phyloP scores from a whole-genome alignment of 306 rosid genomes.

The Vachellia collinsii region DNA sequence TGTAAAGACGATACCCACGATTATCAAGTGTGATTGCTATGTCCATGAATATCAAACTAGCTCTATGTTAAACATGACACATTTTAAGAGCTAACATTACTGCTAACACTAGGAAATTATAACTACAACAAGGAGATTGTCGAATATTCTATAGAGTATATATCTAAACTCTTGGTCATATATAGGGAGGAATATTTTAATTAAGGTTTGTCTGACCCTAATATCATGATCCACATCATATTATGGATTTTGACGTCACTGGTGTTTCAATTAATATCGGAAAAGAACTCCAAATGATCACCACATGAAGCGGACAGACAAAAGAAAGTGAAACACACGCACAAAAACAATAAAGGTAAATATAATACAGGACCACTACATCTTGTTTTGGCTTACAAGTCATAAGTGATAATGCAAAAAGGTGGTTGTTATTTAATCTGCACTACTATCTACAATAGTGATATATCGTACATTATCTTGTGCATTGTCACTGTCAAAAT shows the following conservation, averaged over 20 bases:
- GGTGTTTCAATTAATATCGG: not conserved
- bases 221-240: not conserved
- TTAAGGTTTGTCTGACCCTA: no score
- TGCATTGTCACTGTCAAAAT: not conserved
- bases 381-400: not conserved
- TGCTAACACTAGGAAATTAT: no score
- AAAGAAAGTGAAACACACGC: not conserved
- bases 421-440: not conserved
- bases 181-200: no score
- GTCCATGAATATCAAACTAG: no score
- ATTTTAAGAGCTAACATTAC: no score
- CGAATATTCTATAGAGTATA: not conserved
- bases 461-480: not conserved
- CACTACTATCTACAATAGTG: not conserved
- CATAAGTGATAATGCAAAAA: not conserved
- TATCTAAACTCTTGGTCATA: no score
- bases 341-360: not conserved
- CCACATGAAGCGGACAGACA: not conserved
- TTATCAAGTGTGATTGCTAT: no score
- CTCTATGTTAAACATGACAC: no score
- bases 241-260: no score
- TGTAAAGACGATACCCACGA: no score
- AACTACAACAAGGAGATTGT: no score
- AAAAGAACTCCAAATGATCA: not conserved
- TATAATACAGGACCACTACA: not conserved